Conservation (phyloP, 1,284 basidiomycete species). For the Limonomyces culmigenus region DNA sequence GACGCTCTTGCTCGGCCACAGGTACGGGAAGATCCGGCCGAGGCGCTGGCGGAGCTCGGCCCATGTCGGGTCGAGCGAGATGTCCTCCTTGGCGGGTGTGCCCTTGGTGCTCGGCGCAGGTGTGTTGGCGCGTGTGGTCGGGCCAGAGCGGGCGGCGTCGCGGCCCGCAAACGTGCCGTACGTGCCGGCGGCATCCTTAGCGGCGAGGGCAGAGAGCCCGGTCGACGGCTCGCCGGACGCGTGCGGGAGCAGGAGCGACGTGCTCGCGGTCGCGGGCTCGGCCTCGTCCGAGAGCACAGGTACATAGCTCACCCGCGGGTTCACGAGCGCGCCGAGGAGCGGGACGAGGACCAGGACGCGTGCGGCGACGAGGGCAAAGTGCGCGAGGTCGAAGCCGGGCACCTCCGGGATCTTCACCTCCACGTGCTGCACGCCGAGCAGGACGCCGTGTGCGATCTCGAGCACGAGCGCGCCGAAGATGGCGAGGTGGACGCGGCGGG, state of each 20-base stretch:
- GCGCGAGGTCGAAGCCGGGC: slow-evolving; percentile 23
- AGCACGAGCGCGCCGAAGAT: slow-evolving; percentile 33
- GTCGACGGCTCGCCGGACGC: slow-evolving; percentile 22
- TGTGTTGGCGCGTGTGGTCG: slow-evolving; percentile 41
- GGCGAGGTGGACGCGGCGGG: slow-evolving; percentile 36
- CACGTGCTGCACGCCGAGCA: slow-evolving; percentile 5
- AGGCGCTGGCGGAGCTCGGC: slow-evolving; percentile 40
- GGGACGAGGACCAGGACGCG: slow-evolving; percentile 46
- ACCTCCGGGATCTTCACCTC: slow-evolving; percentile 1
- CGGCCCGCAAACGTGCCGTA: slow-evolving; percentile 58
- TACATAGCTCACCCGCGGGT: slow-evolving; percentile 44
- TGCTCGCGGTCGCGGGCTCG: slow-evolving; percentile 28
- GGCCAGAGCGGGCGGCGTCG: slow-evolving; percentile 27
- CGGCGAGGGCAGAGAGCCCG: slow-evolving; percentile 27
- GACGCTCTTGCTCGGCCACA: slow-evolving; percentile 61
- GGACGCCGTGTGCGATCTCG: slow-evolving; percentile 35
- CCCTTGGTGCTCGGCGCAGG: slow-evolving; percentile 30
- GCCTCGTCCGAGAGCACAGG: slow-evolving; percentile 25
- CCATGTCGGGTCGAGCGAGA: slow-evolving; percentile 51
- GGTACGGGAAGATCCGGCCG: slow-evolving; percentile 52
- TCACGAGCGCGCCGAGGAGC: slow-evolving; percentile 36
- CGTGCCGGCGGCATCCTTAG: slow-evolving; percentile 23
- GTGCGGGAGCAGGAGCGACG: slow-evolving; percentile 33
- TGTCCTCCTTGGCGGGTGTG: slow-evolving; percentile 28
- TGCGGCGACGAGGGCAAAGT: slow-evolving; percentile 43